Base-by-base conservation (phyloP, 306 rosid genomes). In the Trifolium subterraneum region DNA sequence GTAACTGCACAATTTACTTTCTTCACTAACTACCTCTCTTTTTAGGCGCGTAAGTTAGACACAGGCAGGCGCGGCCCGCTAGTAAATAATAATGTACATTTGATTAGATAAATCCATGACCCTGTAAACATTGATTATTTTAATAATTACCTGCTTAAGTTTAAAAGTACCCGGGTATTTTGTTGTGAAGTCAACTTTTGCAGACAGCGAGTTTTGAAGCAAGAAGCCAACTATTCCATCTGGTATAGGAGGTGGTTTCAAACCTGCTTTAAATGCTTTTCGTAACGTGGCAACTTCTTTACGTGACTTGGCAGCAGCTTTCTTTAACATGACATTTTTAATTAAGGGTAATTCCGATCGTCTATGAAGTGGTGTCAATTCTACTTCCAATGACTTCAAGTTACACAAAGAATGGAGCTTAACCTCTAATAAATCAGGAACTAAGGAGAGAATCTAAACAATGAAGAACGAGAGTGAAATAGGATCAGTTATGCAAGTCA, bases 211-310 rank as follows among this genome's bases (percentile, higher is more conserved):
- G 23, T 50, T 62, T 62, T 62, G 68, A 1, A 4, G 45, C 45
- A 62, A 33, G 68, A 62, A 62, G 45, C 15, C 27, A 51, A 51
- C 27, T 51, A 51, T 51, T 51, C 59, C 59, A 51, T 51, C 59
- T 5, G 23, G 59, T 51, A 51, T 51, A 5, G 59, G 13, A 18
- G 25, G 25, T 51, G 59, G 59, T 51, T 18, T 7, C 25, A 18
- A 51, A 51, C 25, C 0, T 22, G 25, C 25, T 22, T 22, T 22
- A 22, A 22, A 22, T 55, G 15, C 33, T 20, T 22, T 22, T n/a
- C 10, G 7, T 61, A 61, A 29, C 42, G 31, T 31, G 7, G 3
- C 25, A 61, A 16, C 25, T 61, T 61, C 25, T 31, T 61, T 61
- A 4, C 3, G 6, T 31, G 67, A 61, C 67, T 33, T 33, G 41